These are phyloP conservation scores for Nakazawaea pomicola DNA, from an alignment of 805 yeast species.

Conservation along the genomic window DNA sequence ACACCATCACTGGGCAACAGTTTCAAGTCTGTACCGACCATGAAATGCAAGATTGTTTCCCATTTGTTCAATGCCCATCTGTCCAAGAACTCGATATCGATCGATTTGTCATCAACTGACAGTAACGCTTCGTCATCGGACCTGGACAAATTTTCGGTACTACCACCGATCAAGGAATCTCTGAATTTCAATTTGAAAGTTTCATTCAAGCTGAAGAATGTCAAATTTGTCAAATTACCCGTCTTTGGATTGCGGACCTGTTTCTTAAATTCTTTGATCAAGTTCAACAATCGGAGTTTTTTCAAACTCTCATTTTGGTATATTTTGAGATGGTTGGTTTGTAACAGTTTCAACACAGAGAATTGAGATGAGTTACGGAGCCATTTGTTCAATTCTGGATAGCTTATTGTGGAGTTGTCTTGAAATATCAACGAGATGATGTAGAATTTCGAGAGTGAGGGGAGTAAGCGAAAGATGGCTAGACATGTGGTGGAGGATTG, in stretches of 20 bases:
- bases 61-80: slow-evolving; percentile 80
- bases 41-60: slow-evolving; percentile 93
- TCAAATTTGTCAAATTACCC: slow-evolving; percentile 24
- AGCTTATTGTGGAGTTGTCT: slow-evolving; percentile 58
- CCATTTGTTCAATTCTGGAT: slow-evolving; percentile 70
- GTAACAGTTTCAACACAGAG: slow-evolving; percentile 11
- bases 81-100: slow-evolving; percentile 65
- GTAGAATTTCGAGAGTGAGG: slow-evolving; percentile 84
- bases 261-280: slow-evolving; percentile 52
- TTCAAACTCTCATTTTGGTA: slow-evolving; percentile 74
- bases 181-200: slow-evolving; percentile 72
- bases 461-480: slow-evolving; percentile 85
- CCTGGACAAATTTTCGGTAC: slow-evolving; percentile 85
- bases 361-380: slow-evolving; percentile 35
- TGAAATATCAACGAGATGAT: slow-evolving; percentile 83
- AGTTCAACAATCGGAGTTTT: slow-evolving; percentile 68
- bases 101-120: slow-evolving; percentile 24
- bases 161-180: slow-evolving; percentile 82
- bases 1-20: slow-evolving; percentile 79
- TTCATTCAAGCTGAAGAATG: slow-evolving; percentile 51
- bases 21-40: slow-evolving; percentile 87
- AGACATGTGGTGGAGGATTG: slow-evolving; percentile 91
- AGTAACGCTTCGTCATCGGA: slow-evolving; percentile 17
- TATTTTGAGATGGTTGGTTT: slow-evolving; percentile 30
- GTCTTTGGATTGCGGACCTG: slow-evolving; percentile 30